Evolutionary conservation across 2,329 filamentous ascomycete species (phyloP).

Genomic region (Graphiopsis chlorocephala): DNA sequence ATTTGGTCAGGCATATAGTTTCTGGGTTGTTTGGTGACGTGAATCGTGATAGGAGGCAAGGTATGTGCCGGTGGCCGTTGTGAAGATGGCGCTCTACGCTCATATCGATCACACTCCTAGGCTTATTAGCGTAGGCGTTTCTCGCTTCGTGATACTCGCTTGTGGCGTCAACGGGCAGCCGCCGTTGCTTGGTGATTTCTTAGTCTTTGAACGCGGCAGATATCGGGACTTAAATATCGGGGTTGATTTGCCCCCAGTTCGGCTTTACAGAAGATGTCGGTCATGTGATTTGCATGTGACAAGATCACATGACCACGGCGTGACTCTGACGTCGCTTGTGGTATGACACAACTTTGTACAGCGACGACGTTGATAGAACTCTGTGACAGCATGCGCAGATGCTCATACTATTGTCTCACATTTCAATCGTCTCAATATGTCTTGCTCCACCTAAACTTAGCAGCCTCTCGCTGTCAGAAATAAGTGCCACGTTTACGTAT

Average conservation of each 20-base stretch:
- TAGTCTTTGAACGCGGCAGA: constrained; percentile 8
- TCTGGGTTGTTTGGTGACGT: background rate
- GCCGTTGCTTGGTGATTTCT: constrained; percentile 6
- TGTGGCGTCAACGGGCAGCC: constrained; percentile 8
- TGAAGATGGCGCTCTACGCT: background rate
- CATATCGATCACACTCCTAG: constrained; percentile 1
- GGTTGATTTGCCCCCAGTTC: background rate
- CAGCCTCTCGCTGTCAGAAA: background rate
- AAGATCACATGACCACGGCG: background rate
- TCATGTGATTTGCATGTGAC: background rate
- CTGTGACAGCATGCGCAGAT: background rate
- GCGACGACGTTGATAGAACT: background rate
- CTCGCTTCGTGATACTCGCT: constrained; percentile 3
- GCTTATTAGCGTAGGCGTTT: background rate
- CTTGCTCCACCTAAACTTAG: background rate
- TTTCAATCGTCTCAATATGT: background rate
- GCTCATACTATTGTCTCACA: background rate
- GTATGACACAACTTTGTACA: background rate
- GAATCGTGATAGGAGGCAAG: background rate
- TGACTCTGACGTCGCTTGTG: background rate
- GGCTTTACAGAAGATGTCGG: background rate
- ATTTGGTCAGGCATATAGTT: background rate
- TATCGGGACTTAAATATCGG: background rate
- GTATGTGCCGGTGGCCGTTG: background rate
- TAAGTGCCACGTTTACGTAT: background rate